Conservation (phyloP, 805 yeast genomes). For the Candida xyloterini region DNA sequence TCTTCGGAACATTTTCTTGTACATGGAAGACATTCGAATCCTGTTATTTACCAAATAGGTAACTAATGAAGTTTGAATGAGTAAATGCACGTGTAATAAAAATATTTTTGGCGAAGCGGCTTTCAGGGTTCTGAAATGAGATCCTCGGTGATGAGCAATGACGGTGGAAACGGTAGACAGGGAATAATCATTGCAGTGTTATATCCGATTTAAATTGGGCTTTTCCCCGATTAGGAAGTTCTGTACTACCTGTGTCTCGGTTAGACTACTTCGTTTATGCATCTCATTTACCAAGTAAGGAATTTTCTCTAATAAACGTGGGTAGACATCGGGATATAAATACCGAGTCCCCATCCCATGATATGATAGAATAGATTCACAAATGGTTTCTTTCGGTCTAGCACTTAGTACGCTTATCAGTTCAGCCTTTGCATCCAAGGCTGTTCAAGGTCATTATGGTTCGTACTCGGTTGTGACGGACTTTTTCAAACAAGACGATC, state of each 20-base stretch:
- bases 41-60: background rate
- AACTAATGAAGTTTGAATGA: background rate
- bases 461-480: conserved; percentile 1
- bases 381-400: background rate
- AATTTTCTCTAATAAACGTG: no score
- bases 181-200: no score
- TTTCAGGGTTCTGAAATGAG: background rate
- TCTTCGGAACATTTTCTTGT: background rate
- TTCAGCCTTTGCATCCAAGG: background rate
- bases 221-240: no score
- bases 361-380: no score
- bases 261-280: background rate
- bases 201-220: no score
- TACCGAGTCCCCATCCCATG: no score
- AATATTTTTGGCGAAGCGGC: background rate
- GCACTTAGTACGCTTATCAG: background rate
- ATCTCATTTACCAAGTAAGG: background rate
- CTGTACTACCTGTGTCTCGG: no score
- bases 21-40: background rate
- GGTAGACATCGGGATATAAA: background rate
- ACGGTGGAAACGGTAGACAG: no score
- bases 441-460: conserved; percentile 2
- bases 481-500: conserved; percentile 1
- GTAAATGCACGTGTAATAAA: background rate
- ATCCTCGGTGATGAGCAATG: no score